Percentiles rank a stretch among this genome's conserved stretches.
These are phyloP conservation scores for Puccinia coronata DNA, from an alignment of 1,284 basidiomycete genomes.

Conservation along the genomic window DNA sequence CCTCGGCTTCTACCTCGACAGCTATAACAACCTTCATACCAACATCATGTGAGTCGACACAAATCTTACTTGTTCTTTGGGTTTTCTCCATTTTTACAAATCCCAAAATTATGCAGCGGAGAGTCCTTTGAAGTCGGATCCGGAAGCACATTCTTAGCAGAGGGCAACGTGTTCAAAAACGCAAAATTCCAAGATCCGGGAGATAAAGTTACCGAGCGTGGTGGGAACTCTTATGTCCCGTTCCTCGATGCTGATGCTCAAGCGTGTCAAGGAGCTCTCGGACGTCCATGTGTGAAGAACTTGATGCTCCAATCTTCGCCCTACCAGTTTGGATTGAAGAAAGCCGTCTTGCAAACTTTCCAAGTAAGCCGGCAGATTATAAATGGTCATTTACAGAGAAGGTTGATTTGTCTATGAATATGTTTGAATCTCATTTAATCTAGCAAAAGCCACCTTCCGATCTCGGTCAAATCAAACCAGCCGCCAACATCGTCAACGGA, in stretches of 20 bases:
- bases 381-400: neutral
- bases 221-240: constrained; percentile 21
- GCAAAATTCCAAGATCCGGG: neutral
- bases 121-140: constrained; percentile 6
- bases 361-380: neutral
- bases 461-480: neutral
- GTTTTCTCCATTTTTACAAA: neutral
- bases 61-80: neutral
- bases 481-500: neutral
- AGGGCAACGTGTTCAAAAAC: constrained; percentile 37
- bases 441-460: neutral
- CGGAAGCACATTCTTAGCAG: constrained; percentile 29
- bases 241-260: neutral
- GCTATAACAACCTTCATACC: constrained; percentile 43
- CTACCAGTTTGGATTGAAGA: constrained; percentile 7
- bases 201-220: neutral
- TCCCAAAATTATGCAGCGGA: constrained; percentile 7
- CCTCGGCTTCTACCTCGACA: neutral
- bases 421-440: neutral
- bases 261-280: constrained; percentile 17
- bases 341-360: neutral
- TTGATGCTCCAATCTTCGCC: constrained; percentile 8
- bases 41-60: constrained; percentile 12
- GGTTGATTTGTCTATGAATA: neutral
- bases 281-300: constrained; percentile 38